Percentiles rank a stretch among this genome's conserved stretches.
Evolutionary conservation across 2,329 filamentous ascomycete genomes (phyloP).

Genomic region (Westerdykella aurantiaca): DNA sequence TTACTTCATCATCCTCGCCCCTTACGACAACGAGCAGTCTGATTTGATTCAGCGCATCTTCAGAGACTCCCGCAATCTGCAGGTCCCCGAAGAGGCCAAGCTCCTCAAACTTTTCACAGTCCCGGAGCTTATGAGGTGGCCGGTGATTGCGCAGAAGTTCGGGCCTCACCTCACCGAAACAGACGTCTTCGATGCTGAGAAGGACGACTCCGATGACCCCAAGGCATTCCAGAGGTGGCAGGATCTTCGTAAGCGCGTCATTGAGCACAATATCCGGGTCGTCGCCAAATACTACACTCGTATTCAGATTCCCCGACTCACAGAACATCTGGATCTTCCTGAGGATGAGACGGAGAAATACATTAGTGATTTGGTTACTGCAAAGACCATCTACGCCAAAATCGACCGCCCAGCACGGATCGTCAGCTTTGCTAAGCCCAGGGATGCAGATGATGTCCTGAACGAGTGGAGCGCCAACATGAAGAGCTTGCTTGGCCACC

Average conservation of each 20-base stretch:
- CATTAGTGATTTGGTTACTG: constrained; percentile 92
- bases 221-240: constrained; percentile 86
- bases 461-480: constrained; percentile 99
- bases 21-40: constrained; percentile 97
- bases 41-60: constrained; percentile 92
- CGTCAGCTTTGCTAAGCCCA: constrained; percentile 89
- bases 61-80: constrained; percentile 72
- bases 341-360: constrained; percentile 99
- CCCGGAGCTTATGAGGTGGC: constrained; percentile 97
- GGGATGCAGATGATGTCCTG: constrained; percentile 89
- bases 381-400: constrained; percentile 96
- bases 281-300: constrained; percentile 98
- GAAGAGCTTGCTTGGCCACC: constrained; percentile 78
- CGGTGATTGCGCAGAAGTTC: constrained; percentile 81
- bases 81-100: constrained; percentile 73
- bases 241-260: constrained; percentile 94
- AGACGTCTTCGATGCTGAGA: constrained; percentile 75
- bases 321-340: constrained; percentile 81
- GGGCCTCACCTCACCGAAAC: constrained; percentile 81
- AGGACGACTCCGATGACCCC: constrained; percentile 61
- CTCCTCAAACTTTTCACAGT: constrained; percentile 93
- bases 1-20: constrained; percentile 93
- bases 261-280: constrained; percentile 97
- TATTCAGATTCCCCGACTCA: constrained; percentile 86
- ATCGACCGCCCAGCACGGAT: constrained; percentile 90